Evolutionary conservation across 257 asterid species (phyloP).

Genomic region (Echium plantagineum): DNA sequence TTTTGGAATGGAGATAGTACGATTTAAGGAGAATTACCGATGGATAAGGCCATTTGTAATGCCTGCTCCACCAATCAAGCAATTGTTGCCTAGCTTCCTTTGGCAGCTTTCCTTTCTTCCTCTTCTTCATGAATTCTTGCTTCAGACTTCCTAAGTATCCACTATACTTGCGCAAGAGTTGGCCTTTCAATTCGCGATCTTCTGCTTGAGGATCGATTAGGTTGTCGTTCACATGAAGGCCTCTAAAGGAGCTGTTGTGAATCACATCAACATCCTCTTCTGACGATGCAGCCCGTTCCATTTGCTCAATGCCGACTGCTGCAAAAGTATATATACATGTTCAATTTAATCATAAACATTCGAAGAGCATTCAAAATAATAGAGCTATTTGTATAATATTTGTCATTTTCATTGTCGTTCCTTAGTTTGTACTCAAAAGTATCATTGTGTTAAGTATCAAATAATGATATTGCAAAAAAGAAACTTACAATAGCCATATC

Average conservation of each 20-base stretch:
- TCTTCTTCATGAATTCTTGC: slow-evolving; percentile 97
- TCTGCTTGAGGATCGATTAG: slow-evolving; percentile 78
- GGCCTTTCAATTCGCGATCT: slow-evolving; percentile 81
- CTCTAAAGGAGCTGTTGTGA: slow-evolving; percentile 12
- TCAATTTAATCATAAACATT: background rate
- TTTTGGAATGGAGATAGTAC: background rate
- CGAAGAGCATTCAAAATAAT: background rate
- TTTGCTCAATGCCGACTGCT: background rate
- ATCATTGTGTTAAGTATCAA: too few relatives aligned
- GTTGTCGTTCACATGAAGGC: too few relatives aligned
- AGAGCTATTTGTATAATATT: too few relatives aligned
- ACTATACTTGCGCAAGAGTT: slow-evolving; percentile 83
- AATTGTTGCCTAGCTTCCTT: slow-evolving; percentile 86
- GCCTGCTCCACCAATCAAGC: slow-evolving; percentile 94
- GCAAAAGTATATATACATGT: background rate
- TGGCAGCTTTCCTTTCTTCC: slow-evolving; percentile 99
- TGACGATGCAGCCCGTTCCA: slow-evolving; percentile 20
- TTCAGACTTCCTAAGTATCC: slow-evolving; percentile 91
- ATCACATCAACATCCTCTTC: slow-evolving; percentile 65
- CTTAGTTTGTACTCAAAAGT: too few relatives aligned
- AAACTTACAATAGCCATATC: too few relatives aligned
- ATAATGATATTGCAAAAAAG: too few relatives aligned
- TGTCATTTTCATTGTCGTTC: too few relatives aligned
- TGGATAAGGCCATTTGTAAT: slow-evolving; percentile 98
- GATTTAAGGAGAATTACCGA: slow-evolving; percentile 36